Conservation (phyloP, 441 rosid genomes). For the Gossypium schwendimanii region DNA sequence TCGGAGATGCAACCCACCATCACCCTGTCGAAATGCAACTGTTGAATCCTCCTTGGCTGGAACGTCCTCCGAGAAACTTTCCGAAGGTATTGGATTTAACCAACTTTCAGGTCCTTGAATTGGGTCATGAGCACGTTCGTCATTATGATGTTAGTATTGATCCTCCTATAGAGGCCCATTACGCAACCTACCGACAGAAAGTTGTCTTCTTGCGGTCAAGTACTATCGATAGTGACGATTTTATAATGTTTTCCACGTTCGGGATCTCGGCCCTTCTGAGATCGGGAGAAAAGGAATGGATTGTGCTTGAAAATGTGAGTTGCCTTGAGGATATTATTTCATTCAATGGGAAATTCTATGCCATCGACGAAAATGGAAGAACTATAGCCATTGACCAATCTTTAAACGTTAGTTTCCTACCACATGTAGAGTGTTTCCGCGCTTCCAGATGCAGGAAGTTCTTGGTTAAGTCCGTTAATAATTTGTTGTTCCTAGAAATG, state of each 20-base stretch:
- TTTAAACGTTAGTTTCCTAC: neutral
- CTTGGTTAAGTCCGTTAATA: neutral
- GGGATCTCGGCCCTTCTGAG: neutral
- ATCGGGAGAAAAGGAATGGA: neutral
- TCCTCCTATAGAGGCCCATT: neutral
- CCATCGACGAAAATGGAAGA: neutral
- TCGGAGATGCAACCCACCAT: constrained; percentile 1
- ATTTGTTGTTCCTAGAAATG: neutral
- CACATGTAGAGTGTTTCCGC: no score
- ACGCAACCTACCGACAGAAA: neutral
- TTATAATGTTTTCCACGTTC: neutral
- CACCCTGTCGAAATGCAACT: neutral
- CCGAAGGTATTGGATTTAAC: constrained; percentile 19
- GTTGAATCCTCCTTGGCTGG: neutral
- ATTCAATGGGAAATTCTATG: constrained; percentile 5
- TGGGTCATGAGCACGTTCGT: constrained; percentile 17
- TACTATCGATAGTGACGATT: neutral
- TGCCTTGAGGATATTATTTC: neutral
- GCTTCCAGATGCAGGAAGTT: neutral
- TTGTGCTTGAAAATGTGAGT: neutral
- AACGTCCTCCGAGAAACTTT: neutral
- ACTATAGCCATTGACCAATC: neutral
- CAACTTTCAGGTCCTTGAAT: constrained; percentile 16
- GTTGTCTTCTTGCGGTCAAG: neutral
- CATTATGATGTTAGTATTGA: neutral